Evolutionary conservation across 352 stramenopile species (phyloP).

Genomic region (Blastocystis sp.): DNA sequence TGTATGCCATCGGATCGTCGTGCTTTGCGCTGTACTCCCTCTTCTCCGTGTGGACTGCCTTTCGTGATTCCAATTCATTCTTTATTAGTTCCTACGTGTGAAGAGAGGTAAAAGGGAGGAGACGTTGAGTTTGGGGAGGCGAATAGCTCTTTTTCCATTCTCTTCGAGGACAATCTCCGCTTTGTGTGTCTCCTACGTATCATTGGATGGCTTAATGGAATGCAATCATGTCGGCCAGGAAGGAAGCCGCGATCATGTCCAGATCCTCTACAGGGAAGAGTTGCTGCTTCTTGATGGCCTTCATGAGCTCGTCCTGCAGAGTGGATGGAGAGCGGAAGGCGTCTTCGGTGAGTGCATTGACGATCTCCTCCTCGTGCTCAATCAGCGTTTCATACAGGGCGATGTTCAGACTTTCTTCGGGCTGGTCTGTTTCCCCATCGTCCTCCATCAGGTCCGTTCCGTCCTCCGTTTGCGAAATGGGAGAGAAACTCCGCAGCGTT

Average conservation of each 20-base stretch:
- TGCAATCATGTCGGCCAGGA: not conserved
- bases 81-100: not conserved
- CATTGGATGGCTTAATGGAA: not conserved
- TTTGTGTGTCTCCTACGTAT: not conserved
- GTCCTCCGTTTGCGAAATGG: not conserved
- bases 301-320: not conserved
- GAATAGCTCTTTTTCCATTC: no score
- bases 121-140: no score
- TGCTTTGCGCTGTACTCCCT: not conserved
- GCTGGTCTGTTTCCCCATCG: not conserved
- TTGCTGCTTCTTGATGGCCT: not conserved
- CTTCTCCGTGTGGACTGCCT: not conserved
- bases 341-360: not conserved
- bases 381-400: not conserved
- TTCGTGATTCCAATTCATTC: not conserved
- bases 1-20: not conserved
- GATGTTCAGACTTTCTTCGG: not conserved
- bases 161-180: no score
- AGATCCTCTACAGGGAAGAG: not conserved
- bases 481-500: not conserved
- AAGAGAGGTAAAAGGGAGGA: not conserved
- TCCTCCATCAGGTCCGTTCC: not conserved
- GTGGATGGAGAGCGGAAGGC: not conserved
- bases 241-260: not conserved
- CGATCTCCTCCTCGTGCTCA: not conserved